Base-by-base conservation (phyloP, 148 eudicot species). In the Cornus suecica region DNA sequence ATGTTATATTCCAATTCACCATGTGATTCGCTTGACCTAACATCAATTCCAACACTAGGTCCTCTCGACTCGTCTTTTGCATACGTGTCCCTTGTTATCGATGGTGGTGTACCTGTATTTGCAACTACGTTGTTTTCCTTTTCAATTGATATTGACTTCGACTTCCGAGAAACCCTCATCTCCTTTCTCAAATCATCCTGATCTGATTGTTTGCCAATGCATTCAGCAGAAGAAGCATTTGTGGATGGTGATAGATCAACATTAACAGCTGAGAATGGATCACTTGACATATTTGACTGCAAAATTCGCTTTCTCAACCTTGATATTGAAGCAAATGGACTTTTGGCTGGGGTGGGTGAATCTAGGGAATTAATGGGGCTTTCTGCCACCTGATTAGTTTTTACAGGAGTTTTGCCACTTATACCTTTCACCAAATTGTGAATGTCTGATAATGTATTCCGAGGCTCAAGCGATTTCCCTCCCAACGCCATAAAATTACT, bases 241-340 rank as follows among this genome's bases (percentile, higher is more conserved):
- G 45, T 75, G 41, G 54, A 34, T 29, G 83, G 76, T 45, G 87
- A 78, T 60, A 66, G 75, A 71, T 86, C 85, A 65, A 82, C 31
- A 65, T 81, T 69, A 7, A 77, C 68, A 41, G 83, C 78, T 79
- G 86, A 78, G 72, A 85, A 89, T 68, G 84, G 86, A 78, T 91
- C 89, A 48, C 73, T 85, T 26, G 29, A 25, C 25, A 81, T 78
- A 76, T 71, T 77, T 64, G 84, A 76, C 78, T 78, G 82, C 72
- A 79, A 80, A 54, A 79, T 80, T 70, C 78, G 84, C 82, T 79
- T 88, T 51, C 80, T 87, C 61, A 93, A 77, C 26, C 74, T 76
- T 5, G 86, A 86, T 60, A 93, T 51, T 51, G 95, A 82, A 78
- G 88, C 89, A 76, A 89, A 77, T 51, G 90, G 93, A 81, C 87